Evolutionary conservation across 2,329 filamentous ascomycete genomes (phyloP).

Genomic region (Aspergillus clavatus): DNA sequence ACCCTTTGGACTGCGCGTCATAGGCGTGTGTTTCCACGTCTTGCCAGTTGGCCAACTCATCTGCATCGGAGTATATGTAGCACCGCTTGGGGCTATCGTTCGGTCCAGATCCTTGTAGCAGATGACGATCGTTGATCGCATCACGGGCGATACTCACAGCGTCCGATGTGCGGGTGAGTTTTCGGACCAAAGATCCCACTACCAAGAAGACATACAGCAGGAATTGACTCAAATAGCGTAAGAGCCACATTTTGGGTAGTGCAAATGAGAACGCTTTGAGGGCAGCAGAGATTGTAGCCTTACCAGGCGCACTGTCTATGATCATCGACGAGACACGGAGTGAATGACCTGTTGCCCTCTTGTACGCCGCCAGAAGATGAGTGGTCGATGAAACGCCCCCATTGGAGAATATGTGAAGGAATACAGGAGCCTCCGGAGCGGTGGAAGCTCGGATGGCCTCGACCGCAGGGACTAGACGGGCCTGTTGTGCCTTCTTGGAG

Average conservation of each 20-base stretch:
- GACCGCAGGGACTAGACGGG: conserved; percentile 32
- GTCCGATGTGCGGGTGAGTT: conserved; percentile 18
- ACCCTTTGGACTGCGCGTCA: conserved; percentile 28
- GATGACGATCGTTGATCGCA: conserved; percentile 28
- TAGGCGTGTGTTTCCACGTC: conserved; percentile 37
- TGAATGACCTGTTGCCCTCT: conserved; percentile 24
- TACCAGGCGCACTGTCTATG: conserved; percentile 46
- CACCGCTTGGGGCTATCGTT: conserved; percentile 21
- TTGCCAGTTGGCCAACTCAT: conserved; percentile 33
- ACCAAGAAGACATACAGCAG: conserved; percentile 23
- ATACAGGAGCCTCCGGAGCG: conserved; percentile 24
- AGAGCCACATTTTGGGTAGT: conserved; percentile 30
- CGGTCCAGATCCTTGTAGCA: conserved; percentile 13
- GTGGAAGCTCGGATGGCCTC: conserved; percentile 27
- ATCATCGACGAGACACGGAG: conserved; percentile 41
- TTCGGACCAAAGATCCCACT: conserved; percentile 14
- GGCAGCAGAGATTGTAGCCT: conserved; percentile 20
- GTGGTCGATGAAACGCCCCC: conserved; percentile 42
- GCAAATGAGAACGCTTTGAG: conserved; percentile 34
- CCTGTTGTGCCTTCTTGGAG: conserved; percentile 19
- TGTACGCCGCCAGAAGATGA: conserved; percentile 39
- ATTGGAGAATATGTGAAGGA: conserved; percentile 50
- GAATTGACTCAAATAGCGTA: conserved; percentile 24
- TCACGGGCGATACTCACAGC: conserved; percentile 24
- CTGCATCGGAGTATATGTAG: conserved; percentile 39